Evolutionary conservation across 192 early-diverging fungal genomes (phyloP), one percentile per base, ranked within the genome.

Genomic region (Coemansia sp.): DNA sequence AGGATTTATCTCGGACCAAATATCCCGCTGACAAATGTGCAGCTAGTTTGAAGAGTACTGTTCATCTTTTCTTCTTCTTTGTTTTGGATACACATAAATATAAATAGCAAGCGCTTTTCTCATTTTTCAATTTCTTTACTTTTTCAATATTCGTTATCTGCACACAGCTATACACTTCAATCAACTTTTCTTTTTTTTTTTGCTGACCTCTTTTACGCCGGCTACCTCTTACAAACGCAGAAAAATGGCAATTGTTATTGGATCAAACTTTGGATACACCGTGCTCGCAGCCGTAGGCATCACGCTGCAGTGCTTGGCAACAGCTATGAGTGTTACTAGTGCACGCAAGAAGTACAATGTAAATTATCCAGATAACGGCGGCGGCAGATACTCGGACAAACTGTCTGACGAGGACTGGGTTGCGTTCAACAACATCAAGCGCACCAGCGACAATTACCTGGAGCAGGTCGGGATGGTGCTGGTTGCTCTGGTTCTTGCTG

Each of bases 281-380:
- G 72, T 80, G 0, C 70, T 85, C 13, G 77, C 72, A 3, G 80
- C 77, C 0, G 64, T 72, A 15, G 74, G 71, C 42, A 85, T 82
- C 53, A 40, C 71, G 13, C 12, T 70, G 48, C 84, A 85, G 49
- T 85, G 80, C 61, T 37, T 68, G 12, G 7, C 66, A 0, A 18
- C 65, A 0, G 61, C 71, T 0, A 10, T 47, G 5, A 11, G 23
- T 0, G 80, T 85, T 1, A 54, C 9, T 3, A 15, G n/a, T 0
- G 74, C 77, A 4, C 84, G 84, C 63, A 85, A 72, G 42, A 76
- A 77, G 67, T 83, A 70, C 68, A 79, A 83, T 10, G 75, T 85
- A 16, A 18, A 61, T 8, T 79, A 80, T 56, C 84, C 84, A 0
- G 84, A 85, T 47, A 83, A 72, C 67, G 84, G 84, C 50, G 58